Evolutionary conservation across 805 yeast genomes (phyloP).

Genomic region (Zygoascus flipseniorum): DNA sequence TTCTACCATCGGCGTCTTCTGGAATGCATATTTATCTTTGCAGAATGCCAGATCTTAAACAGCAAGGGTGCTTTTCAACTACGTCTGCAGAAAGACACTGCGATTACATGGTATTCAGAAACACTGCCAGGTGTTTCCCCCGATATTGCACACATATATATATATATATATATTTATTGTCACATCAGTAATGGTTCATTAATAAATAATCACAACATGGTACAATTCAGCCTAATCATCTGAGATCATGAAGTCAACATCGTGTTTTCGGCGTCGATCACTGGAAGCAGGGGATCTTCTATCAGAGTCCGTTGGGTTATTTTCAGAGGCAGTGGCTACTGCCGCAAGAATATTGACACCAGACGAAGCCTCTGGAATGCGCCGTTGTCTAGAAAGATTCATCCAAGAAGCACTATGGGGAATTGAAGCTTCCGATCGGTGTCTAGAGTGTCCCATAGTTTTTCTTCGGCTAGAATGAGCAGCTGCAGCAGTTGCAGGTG

Average conservation of each 20-base stretch:
- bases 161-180: not conserved
- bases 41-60: slow-evolving; percentile 13
- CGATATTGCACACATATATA: not conserved
- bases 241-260: slow-evolving; percentile 19
- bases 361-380: slow-evolving; percentile 1
- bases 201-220: not conserved
- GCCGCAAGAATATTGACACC: slow-evolving; percentile 13
- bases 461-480: slow-evolving; percentile 5
- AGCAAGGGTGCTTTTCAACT: not conserved
- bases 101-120: too few species aligned
- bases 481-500: not conserved
- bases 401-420: slow-evolving; percentile 7
- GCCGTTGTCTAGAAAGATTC: not conserved
- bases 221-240: slow-evolving; percentile 1
- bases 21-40: slow-evolving; percentile 78
- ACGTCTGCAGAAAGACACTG: too few species aligned
- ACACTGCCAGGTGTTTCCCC: too few species aligned
- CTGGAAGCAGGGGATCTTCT: slow-evolving; percentile 2
- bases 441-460: slow-evolving; percentile 15
- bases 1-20: slow-evolving; percentile 75
- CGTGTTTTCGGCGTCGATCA: slow-evolving; percentile 15
- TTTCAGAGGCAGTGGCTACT: slow-evolving; percentile 11
- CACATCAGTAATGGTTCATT: not conserved
- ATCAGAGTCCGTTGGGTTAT: not conserved
- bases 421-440: slow-evolving; percentile 17